Evolutionary conservation across 2,329 filamentous ascomycete species (phyloP), one percentile per base, ranked within the genome.

Genomic region (Fusarium veterinarium): DNA sequence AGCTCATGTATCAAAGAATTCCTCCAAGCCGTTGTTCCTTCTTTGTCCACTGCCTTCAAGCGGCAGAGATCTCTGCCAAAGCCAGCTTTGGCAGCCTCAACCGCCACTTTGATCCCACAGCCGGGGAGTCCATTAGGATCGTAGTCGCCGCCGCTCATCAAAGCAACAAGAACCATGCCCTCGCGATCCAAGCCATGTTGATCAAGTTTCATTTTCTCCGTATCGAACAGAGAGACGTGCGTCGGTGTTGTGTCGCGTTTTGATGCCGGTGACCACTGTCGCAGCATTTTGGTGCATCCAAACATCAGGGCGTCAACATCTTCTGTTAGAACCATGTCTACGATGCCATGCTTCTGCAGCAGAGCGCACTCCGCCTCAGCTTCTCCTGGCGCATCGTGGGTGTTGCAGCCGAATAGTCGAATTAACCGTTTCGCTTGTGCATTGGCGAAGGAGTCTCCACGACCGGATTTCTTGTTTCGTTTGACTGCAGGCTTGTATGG

Each of bases 221-320:
- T 89, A 63, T 94, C 90, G 79, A 97, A 97, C 52, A 97, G 84
- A 46, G 92, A 93, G 59, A 98, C 92, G 78, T 98, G 96, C 0
- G 95, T 98, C 1, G 95, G 93, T 0, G 86, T 84, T 69, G 92
- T 93, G 75, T 86, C 84, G n/a, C 85, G 87, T 48, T 85, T 87
- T 17, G 86, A 87, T 78, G 97, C 94, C 6, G 93, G 88, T 0
- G 93, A 93, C 91, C 94, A 98, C 76, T 94, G 95, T 56, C 94
- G 89, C 45, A 98, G 83, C 0, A 93, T 95, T 41, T 90, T 83
- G 0, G 89, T 91, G 71, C 94, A 96, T 3, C 96, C 96, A 83
- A 98, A 98, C 95, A 98, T 98, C 77, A 98, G 89, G 4, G 95
- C 96, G 80, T 99, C 96, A 46, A 98, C 95, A 84, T 99, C 96